These are phyloP conservation scores for Bipolaris victoriae DNA, from an alignment of 2,329 filamentous ascomycete species.

Conservation along the genomic window DNA sequence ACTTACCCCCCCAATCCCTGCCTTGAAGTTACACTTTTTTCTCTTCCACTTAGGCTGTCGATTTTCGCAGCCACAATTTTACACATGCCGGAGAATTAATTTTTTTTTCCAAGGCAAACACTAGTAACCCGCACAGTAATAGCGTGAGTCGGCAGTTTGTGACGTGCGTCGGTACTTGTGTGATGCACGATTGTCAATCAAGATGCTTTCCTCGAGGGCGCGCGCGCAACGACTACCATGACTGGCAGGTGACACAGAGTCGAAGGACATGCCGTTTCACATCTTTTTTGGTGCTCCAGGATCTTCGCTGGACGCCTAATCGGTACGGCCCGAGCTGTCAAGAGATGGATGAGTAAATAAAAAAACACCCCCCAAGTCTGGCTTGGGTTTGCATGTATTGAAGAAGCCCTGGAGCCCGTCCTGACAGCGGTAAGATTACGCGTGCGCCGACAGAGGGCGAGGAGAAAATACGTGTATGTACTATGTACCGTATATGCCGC, in stretches of 20 bases:
- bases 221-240: neutral
- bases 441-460: neutral
- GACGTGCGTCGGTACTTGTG: slow-evolving; percentile 7
- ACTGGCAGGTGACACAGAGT: slow-evolving; percentile 15
- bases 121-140: too few species aligned
- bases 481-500: too few species aligned
- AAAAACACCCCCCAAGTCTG: neutral
- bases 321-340: slow-evolving; percentile 40
- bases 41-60: too few species aligned
- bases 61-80: too few species aligned
- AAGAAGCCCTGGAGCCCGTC: too few species aligned
- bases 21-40: too few species aligned
- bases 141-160: slow-evolving; percentile 13
- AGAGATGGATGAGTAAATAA: neutral
- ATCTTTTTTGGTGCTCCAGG: slow-evolving; percentile 5
- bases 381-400: too few species aligned
- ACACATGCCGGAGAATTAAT: too few species aligned
- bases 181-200: neutral
- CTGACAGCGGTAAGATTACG: slow-evolving; percentile 7
- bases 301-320: slow-evolving; percentile 15
- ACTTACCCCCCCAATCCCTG: too few species aligned
- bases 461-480: neutral
- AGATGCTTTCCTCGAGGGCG: slow-evolving; percentile 1
- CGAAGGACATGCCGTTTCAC: slow-evolving; percentile 16
- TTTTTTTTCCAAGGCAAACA: too few species aligned